Evolutionary conservation across 2,329 filamentous ascomycete genomes (phyloP).

Genomic region (Didymella pomorum): DNA sequence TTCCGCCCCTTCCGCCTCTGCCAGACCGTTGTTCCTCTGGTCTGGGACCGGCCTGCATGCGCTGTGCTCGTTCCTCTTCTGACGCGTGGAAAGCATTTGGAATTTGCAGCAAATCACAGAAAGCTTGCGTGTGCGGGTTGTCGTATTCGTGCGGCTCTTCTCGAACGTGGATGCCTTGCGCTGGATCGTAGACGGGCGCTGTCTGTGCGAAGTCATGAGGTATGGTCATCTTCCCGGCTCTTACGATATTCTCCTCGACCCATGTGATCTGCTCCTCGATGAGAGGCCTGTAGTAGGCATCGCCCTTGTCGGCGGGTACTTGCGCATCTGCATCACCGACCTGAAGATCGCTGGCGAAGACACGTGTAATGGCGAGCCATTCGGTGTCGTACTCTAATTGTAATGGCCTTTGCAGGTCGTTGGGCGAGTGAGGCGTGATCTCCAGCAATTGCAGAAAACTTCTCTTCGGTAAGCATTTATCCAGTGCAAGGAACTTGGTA

Average conservation of each 20-base stretch:
- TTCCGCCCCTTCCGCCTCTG: constrained; percentile 39
- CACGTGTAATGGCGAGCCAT: constrained; percentile 92
- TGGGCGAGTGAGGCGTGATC: constrained; percentile 33
- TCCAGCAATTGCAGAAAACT: constrained; percentile 84
- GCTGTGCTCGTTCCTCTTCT: constrained; percentile 67
- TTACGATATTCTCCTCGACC: constrained; percentile 79
- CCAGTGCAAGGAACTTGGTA: constrained; percentile 86
- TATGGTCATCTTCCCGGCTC: constrained; percentile 68
- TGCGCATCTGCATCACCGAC: constrained; percentile 66
- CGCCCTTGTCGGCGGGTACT: constrained; percentile 69
- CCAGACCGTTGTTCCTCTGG: constrained; percentile 37
- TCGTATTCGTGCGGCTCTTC: constrained; percentile 81
- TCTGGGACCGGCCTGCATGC: constrained; percentile 43
- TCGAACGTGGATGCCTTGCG: constrained; percentile 63
- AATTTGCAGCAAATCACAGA: constrained; percentile 80
- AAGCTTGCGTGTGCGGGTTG: constrained; percentile 84
- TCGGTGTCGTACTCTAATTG: constrained; percentile 85
- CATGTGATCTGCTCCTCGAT: constrained; percentile 78
- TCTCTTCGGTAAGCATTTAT: constrained; percentile 84
- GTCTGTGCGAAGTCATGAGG: constrained; percentile 81
- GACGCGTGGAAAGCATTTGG: constrained; percentile 77
- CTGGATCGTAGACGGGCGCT: constrained; percentile 73
- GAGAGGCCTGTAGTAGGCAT: constrained; percentile 70
- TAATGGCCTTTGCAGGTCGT: constrained; percentile 57
- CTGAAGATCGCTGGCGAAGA: constrained; percentile 68